Base-by-base conservation (phyloP, 1,139 yeast species). In the Geotrichum europaeum region DNA sequence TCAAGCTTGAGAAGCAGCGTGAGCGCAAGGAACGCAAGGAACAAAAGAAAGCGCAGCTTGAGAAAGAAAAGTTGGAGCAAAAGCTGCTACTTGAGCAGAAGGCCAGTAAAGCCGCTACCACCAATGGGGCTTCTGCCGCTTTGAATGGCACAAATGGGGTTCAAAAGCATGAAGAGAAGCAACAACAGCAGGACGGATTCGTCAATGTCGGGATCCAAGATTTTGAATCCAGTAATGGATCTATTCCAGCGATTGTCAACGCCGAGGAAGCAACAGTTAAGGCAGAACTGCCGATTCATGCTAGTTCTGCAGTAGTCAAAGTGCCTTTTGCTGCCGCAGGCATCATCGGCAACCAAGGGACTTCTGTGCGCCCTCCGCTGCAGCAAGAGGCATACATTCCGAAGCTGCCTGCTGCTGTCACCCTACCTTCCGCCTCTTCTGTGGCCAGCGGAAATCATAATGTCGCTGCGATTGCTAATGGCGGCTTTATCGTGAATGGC, bases 31-130 rank as follows among this genome's bases (percentile, higher is more conserved):
- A 30, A 30, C 53, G 32, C 15, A 57, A 53, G 51, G 55, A 53
- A 50, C 59, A 53, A 56, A 49, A 49, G 30, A 49, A 50, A 49
- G 60, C 49, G 24, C 40, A 24, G 18, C 43, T 22, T 20, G 51
- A 32, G 55, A 49, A 51, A 47, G 56, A 40, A 49, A 49, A 40
- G 47, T 25, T 24, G 52, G 51, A 12, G 28, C 51, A 13, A 25
- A 20, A 15, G 51, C 43, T 32, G 13, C 12, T 18, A 53, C 25
- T 4, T 49, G 25, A 32, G 53, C 24, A 40, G 18, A 22, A 40
- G 9, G 47, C 47, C 20, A 5, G 22, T 15, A 40, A 40, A 15
- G 20, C 47, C 10, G 20, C 47, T 40, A 18, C 22, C 2, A 10
- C 18, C 20, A 40, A 40, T 7, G 47, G 20, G 7, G n/a, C 6